Conservation (phyloP, 805 yeast genomes). For the Kazachstania bromeliacearum region DNA sequence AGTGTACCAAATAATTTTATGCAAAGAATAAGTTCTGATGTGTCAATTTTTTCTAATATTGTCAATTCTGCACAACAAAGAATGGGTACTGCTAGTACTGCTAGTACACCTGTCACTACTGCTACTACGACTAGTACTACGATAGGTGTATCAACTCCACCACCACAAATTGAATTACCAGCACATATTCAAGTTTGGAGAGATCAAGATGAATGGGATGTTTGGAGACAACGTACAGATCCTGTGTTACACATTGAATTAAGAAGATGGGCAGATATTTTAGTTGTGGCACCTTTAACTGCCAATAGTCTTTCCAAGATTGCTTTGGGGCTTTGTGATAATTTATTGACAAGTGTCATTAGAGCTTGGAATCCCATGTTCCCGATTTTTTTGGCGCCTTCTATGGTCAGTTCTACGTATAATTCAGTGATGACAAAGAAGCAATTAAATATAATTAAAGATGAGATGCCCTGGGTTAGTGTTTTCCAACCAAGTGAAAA, state of each 20-base stretch:
- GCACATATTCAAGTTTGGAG: constrained; percentile 80
- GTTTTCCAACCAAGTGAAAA: constrained; percentile 92
- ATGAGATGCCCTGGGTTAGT: constrained; percentile 93
- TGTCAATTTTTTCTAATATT: constrained; percentile 3
- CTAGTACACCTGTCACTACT: neutral
- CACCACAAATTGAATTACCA: constrained; percentile 44
- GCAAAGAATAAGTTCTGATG: constrained; percentile 5
- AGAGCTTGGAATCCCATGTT: constrained; percentile 93
- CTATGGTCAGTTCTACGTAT: constrained; percentile 90
- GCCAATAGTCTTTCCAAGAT: constrained; percentile 90
- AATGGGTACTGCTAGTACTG: neutral
- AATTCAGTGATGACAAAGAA: constrained; percentile 80
- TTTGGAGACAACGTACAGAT: constrained; percentile 76
- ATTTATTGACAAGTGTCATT: constrained; percentile 77
- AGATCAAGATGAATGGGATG: constrained; percentile 88
- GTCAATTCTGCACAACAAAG: constrained; percentile 3
- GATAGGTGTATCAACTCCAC: constrained; percentile 19
- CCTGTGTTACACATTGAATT: constrained; percentile 93
- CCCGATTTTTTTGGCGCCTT: constrained; percentile 87
- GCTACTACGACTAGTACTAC: neutral
- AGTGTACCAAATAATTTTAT: neutral
- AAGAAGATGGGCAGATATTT: constrained; percentile 92
- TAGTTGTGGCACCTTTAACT: constrained; percentile 87
- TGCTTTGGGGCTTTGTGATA: constrained; percentile 86
- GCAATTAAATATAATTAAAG: constrained; percentile 65